phyloP scores from a whole-genome alignment of 108 stramenopile genomes.

The Discostella pseudostelligera region DNA sequence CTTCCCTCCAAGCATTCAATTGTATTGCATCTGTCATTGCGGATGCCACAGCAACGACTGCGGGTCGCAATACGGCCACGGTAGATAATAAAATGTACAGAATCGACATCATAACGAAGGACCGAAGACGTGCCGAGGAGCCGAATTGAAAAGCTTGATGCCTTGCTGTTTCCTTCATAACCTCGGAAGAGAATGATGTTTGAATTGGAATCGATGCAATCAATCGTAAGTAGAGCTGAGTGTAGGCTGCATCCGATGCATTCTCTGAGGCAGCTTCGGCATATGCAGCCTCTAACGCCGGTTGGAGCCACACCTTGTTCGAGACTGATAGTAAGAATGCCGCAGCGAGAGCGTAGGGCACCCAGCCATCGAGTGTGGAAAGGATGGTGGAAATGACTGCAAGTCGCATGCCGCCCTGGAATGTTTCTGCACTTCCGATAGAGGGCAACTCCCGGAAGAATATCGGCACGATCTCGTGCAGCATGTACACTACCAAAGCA shows the following conservation, averaged over 20 bases:
- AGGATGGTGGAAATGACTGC: slow-evolving; percentile 30
- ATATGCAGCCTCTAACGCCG: slow-evolving; percentile 27
- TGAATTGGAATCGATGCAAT: slow-evolving; percentile 51
- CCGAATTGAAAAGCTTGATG: slow-evolving; percentile 50
- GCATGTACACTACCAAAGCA: slow-evolving; percentile 40
- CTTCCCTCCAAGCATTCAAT: slow-evolving; percentile 45
- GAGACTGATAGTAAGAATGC: slow-evolving; percentile 45
- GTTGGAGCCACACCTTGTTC: slow-evolving; percentile 40
- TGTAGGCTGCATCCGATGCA: slow-evolving; percentile 54
- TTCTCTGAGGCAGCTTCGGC: slow-evolving; percentile 39
- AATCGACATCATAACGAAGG: slow-evolving; percentile 55
- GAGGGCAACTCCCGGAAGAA: slow-evolving; percentile 13
- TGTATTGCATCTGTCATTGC: slow-evolving; percentile 32
- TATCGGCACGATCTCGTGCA: slow-evolving; percentile 39
- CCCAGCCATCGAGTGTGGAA: slow-evolving; percentile 51
- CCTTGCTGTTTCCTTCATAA: slow-evolving; percentile 35
- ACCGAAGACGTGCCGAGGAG: slow-evolving; percentile 54
- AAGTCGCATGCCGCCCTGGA: slow-evolving; percentile 12
- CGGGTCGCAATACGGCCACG: slow-evolving; percentile 58
- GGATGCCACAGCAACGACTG: slow-evolving; percentile 34
- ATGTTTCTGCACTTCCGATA: not conserved
- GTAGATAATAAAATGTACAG: slow-evolving; percentile 54
- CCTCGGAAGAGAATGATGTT: slow-evolving; percentile 19
- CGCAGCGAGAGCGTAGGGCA: slow-evolving; percentile 57
- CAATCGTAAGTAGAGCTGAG: slow-evolving; percentile 72